Conservation (phyloP, 495 filamentous ascomycete genomes). For the Tetracladium setigerum region DNA sequence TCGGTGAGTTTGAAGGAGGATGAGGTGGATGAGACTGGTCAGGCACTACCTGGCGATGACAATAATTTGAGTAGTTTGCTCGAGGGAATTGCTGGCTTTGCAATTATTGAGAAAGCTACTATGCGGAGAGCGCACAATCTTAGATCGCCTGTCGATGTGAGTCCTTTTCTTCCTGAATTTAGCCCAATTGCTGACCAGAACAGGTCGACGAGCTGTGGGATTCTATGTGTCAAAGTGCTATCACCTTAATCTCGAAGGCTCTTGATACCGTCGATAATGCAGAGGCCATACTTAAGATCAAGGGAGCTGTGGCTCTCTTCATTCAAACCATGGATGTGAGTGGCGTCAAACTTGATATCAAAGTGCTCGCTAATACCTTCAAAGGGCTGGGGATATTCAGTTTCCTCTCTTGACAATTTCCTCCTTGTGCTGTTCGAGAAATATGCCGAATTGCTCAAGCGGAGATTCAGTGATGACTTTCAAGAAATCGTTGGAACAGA, state of each 20-base stretch:
- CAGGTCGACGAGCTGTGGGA: constrained; percentile 97
- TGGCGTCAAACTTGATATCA: constrained; percentile 3
- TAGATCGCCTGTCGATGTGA: constrained; percentile 75
- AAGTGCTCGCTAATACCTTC: constrained; percentile 11
- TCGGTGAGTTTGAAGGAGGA: constrained; percentile 63
- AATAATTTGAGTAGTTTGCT: constrained; percentile 74
- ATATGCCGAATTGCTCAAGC: constrained; percentile 87
- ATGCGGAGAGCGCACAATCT: constrained; percentile 79
- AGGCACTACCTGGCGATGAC: too few species aligned
- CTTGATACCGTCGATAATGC: constrained; percentile 72
- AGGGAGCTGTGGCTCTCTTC: constrained; percentile 85
- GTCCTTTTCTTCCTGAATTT: constrained; percentile 14
- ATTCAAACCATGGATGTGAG: constrained; percentile 93
- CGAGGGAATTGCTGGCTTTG: constrained; percentile 92
- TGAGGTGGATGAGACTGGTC: too few species aligned
- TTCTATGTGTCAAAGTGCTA: constrained; percentile 87
- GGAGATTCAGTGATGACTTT: constrained; percentile 86
- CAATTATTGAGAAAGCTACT: constrained; percentile 90
- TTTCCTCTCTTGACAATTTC: constrained; percentile 72
- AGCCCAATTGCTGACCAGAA: constrained; percentile 20
- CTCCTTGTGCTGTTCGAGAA: constrained; percentile 82
- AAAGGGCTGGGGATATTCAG: constrained; percentile 81
- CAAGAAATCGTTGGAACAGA: constrained; percentile 94
- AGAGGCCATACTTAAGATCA: constrained; percentile 81
- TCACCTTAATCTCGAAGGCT: constrained; percentile 69